Evolutionary conservation across 495 filamentous ascomycete genomes (phyloP).

Genomic region (Penicillium nucicola): DNA sequence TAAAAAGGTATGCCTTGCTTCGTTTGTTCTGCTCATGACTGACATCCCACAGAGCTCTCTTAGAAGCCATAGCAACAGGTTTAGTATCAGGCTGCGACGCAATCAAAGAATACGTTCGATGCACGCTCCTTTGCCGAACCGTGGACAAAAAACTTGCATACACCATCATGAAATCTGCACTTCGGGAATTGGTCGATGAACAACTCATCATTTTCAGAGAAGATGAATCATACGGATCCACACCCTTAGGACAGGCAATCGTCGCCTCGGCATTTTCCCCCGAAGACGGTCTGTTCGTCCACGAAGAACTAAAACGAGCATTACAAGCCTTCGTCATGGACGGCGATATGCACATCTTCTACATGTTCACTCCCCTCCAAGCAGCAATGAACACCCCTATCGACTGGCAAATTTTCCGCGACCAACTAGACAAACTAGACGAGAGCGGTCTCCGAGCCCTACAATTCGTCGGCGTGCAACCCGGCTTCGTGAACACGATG

Average conservation of each 20-base stretch:
- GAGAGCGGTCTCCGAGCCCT: constrained; percentile 70
- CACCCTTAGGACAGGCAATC: constrained; percentile 65
- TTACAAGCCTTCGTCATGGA: constrained; percentile 77
- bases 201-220: constrained; percentile 31
- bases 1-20: constrained; percentile 53
- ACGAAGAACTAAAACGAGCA: constrained; percentile 65
- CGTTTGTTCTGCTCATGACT: constrained; percentile 2
- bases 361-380: constrained; percentile 73
- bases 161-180: constrained; percentile 51
- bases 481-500: constrained; percentile 69
- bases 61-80: constrained; percentile 71
- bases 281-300: constrained; percentile 73
- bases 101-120: constrained; percentile 67
- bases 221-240: constrained; percentile 57
- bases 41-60: constrained; percentile 52
- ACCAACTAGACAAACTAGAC: constrained; percentile 66
- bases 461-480: constrained; percentile 65
- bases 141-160: constrained; percentile 54
- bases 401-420: constrained; percentile 71
- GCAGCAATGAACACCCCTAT: constrained; percentile 46
- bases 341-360: constrained; percentile 81
- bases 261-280: constrained; percentile 72
- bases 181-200: constrained; percentile 48
- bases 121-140: constrained; percentile 63
- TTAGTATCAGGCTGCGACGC: constrained; percentile 66